Evolutionary conservation across 108 stramenopile genomes (phyloP).

Genomic region (Nitzschia sp.): DNA sequence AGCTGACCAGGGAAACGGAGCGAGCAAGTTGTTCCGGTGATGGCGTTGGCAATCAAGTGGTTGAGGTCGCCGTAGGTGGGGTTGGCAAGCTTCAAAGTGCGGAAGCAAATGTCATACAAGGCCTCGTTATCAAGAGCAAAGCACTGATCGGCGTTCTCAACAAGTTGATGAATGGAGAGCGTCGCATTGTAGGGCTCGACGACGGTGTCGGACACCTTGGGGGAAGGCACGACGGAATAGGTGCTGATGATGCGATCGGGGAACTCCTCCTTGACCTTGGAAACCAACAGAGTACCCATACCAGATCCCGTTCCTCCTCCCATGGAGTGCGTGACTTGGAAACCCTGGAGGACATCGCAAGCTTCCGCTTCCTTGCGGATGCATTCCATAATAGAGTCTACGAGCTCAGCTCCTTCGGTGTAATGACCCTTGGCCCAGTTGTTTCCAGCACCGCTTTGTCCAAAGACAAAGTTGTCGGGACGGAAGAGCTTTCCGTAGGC

Average conservation of each 20-base stretch:
- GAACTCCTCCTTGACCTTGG: conserved; percentile 96
- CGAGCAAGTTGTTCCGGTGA: conserved; percentile 94
- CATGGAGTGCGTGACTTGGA: conserved; percentile 92
- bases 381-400: conserved; percentile 93
- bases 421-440: conserved; percentile 98
- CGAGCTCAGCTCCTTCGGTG: conserved; percentile 96
- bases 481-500: conserved; percentile 86
- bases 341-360: conserved; percentile 89
- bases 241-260: conserved; percentile 93
- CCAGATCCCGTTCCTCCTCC: conserved; percentile 93
- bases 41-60: conserved; percentile 93
- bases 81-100: conserved; percentile 89
- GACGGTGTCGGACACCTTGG: conserved; percentile 96
- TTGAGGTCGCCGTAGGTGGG: conserved; percentile 93
- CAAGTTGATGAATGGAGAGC: conserved; percentile 95
- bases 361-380: conserved; percentile 93
- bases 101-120: conserved; percentile 96
- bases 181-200: conserved; percentile 98
- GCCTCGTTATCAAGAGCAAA: conserved; percentile 97
- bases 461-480: conserved; percentile 97
- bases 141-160: conserved; percentile 97
- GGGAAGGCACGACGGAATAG: conserved; percentile 91
- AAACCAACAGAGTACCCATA: conserved; percentile 94
- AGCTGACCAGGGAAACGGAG: conserved; percentile 98
- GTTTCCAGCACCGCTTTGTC: conserved; percentile 89